phyloP scores from a whole-genome alignment of 495 filamentous ascomycete species.

The Thozetella sp. region DNA sequence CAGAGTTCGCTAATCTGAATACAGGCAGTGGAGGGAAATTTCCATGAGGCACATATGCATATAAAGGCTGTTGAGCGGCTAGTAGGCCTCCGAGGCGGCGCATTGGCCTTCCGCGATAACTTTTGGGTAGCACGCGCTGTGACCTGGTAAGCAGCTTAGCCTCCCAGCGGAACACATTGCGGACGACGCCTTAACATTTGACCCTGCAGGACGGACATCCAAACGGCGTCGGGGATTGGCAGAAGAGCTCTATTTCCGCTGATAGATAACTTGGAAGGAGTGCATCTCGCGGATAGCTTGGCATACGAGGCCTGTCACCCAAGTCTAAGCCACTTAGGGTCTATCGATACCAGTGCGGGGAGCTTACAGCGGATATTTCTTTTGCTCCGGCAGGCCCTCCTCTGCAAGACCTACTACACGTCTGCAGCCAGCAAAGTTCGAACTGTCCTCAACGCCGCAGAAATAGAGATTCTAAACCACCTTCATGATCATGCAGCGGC shows the following conservation, averaged over 20 bases:
- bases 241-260: constrained; percentile 1
- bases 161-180: neutral
- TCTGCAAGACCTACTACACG: neutral
- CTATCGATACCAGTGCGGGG: neutral
- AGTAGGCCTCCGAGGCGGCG: neutral
- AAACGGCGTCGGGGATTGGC: neutral
- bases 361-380: neutral
- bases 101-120: neutral
- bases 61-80: neutral
- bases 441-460: constrained; percentile 4
- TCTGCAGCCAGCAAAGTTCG: neutral
- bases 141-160: neutral
- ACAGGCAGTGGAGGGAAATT: neutral
- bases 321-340: neutral
- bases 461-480: neutral
- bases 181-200: neutral
- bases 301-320: neutral
- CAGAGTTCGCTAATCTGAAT: neutral
- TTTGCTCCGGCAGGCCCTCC: constrained; percentile 2
- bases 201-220: constrained; percentile 5
- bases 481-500: neutral
- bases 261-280: neutral
- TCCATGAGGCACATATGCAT: neutral
- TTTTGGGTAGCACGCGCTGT: neutral
- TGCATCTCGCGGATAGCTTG: neutral